Evolutionary conservation across 2,329 filamentous ascomycete species (phyloP), one percentile per base, ranked within the genome.

Genomic region (Cladosporium sp.): DNA sequence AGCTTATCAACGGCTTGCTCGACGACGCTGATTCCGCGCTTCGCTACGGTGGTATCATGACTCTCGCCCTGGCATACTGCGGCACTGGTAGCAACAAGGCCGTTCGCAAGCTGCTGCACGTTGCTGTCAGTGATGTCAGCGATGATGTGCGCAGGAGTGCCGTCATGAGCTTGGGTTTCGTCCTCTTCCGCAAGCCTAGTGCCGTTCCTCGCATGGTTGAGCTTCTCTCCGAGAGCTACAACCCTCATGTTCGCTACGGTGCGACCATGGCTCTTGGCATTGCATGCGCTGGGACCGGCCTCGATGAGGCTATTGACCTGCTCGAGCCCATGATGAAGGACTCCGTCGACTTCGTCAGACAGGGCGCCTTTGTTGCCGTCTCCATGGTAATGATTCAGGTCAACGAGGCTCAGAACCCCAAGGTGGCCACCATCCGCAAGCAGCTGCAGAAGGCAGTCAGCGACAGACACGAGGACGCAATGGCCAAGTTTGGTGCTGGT

Each of bases 381-480:
- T 83, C 93, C 54, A 99, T 99, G 93, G 96, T 99, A 62, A 85
- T 99, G 80, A 88, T 96, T n/a, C 93, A 99, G 73, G 93, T 97
- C 69, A 99, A 97, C 64, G 93, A 99, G 72, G 86, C 86, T 22
- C 95, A 96, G 89, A 99, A 97, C 72, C 91, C 93, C 62, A 96
- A 97, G 77, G 92, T 96, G 42, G 83, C 84, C 18, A 81, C 85
- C 1, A 91, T 97, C 58, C 86, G 93, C 62, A 96, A 96, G 76
- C 91, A 88, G 3, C 82, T 99, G 55, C 86, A 89, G 74, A 97
- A 96, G 78, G 89, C 96, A 51, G 84, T 97, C 19, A 84, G 87
- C 34, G 93, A 99, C 68, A 86, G 93, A 47, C 93, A 99, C 61
- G 93, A 99, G 70, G 93, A 99, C 74, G 93, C 93, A 54, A 97